A percentile compares a stretch with the other conserved stretches of the same genome.
Evolutionary conservation across 176 grass and related monocot species (phyloP).

Genomic region (Urochloa ruziziensis): DNA sequence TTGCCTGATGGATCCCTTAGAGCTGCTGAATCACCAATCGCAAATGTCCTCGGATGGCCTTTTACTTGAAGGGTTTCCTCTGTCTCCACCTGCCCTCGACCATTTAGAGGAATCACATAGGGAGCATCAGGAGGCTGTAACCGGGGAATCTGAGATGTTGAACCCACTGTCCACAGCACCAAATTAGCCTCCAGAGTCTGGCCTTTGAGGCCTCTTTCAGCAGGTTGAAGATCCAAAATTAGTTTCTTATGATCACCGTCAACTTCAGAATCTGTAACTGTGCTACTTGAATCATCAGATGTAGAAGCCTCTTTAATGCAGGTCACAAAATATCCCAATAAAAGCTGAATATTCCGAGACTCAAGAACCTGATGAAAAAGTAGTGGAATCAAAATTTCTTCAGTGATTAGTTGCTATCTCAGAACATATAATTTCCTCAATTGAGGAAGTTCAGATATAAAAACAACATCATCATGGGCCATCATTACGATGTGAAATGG

Average conservation of each 20-base stretch:
- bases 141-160: constrained; percentile 67
- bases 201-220: constrained; percentile 71
- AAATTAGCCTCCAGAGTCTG: constrained; percentile 70
- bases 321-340: constrained; percentile 83
- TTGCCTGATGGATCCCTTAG: constrained; percentile 82
- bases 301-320: constrained; percentile 57
- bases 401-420: background rate
- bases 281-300: constrained; percentile 48
- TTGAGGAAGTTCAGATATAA: background rate
- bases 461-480: background rate
- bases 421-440: background rate
- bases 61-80: constrained; percentile 91
- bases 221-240: constrained; percentile 76
- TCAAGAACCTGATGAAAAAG: constrained; percentile 66
- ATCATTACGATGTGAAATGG: background rate
- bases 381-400: background rate
- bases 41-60: constrained; percentile 85
- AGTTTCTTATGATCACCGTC: constrained; percentile 47
- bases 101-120: constrained; percentile 73
- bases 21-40: constrained; percentile 91
- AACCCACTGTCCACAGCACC: constrained; percentile 93
- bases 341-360: constrained; percentile 79
- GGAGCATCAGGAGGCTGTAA: constrained; percentile 63
- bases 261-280: constrained; percentile 18
- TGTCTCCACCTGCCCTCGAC: constrained; percentile 84